Evolutionary conservation across 495 filamentous ascomycete species (phyloP).

Genomic region (Delitschia confertaspora): DNA sequence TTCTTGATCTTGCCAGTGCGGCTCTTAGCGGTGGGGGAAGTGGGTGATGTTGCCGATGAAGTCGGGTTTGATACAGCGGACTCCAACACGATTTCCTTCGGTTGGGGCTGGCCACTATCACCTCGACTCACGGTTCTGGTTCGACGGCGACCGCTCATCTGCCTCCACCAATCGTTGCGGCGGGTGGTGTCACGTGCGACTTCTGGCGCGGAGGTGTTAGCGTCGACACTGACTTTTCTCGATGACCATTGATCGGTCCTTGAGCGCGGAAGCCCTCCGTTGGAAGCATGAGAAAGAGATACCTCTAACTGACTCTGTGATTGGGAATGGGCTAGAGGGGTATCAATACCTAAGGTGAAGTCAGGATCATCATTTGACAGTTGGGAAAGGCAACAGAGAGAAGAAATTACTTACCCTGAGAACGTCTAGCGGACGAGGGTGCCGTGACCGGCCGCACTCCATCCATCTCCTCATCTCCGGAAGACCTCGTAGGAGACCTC

Average conservation of each 20-base stretch:
- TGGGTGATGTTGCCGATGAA: constrained; percentile 16
- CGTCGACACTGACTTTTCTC: constrained; percentile 14
- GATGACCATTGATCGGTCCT: constrained; percentile 16
- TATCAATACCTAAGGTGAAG: constrained; percentile 17
- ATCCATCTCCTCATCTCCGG: constrained; percentile 14
- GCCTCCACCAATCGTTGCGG: constrained; percentile 24
- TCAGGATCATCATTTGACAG: constrained; percentile 16
- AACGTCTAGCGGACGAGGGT: constrained; percentile 18
- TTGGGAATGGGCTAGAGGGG: constrained; percentile 9
- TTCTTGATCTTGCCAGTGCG: constrained; percentile 17
- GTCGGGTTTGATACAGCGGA: constrained; percentile 14
- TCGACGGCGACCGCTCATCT: constrained; percentile 19
- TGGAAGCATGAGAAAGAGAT: constrained; percentile 15
- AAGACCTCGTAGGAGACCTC: constrained; percentile 3
- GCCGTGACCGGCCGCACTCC: constrained; percentile 20
- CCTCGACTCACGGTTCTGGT: constrained; percentile 17
- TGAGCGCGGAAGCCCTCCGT: constrained; percentile 3
- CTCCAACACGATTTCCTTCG: constrained; percentile 17
- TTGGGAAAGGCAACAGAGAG: constrained; percentile 4
- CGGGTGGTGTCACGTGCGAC: constrained; percentile 13
- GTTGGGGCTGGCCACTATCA: constrained; percentile 15
- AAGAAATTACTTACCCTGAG: constrained; percentile 21
- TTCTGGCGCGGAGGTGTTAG: constrained; percentile 9
- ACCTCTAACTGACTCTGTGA: constrained; percentile 24
- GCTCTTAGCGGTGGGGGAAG: constrained; percentile 13